Evolutionary conservation across 140 eudicot species (phyloP).

Genomic region (Stevia rebaudiana): DNA sequence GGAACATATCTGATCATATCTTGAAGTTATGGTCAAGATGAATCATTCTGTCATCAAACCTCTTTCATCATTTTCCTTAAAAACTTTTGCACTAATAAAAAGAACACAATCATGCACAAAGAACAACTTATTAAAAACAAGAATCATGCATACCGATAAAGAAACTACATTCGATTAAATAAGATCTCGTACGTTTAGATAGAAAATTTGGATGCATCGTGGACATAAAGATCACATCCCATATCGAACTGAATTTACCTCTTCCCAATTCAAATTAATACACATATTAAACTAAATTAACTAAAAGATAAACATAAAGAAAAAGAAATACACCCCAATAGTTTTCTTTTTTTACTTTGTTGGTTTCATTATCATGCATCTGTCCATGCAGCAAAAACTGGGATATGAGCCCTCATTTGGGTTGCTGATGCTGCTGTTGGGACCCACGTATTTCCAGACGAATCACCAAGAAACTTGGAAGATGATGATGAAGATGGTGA

Average conservation of each 20-base stretch:
- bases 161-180: background rate
- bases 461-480: constrained; percentile 36
- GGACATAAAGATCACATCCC: constrained; percentile 21
- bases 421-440: constrained; percentile 31
- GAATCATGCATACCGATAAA: background rate
- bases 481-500: constrained; percentile 47
- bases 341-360: background rate
- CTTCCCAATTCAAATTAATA: constrained; percentile 35
- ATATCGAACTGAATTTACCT: constrained; percentile 35
- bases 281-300: constrained; percentile 13
- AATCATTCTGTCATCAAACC: constrained; percentile 33
- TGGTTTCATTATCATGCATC: constrained; percentile 37
- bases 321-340: constrained; percentile 9
- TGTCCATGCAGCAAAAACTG: constrained; percentile 86
- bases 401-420: constrained; percentile 66
- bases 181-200: constrained; percentile 10
- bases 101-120: background rate
- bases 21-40: constrained; percentile 21
- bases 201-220: constrained; percentile 31
- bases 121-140: constrained; percentile 8
- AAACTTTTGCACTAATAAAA: background rate
- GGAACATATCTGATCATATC: constrained; percentile 26
- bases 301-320: constrained; percentile 16
- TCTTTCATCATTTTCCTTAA: constrained; percentile 28
- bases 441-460: constrained; percentile 52